Percentiles rank a stretch among this genome's conserved stretches.
phyloP scores from a whole-genome alignment of 371 early-diverging fungal genomes.

The Haplosporangium sp. region DNA sequence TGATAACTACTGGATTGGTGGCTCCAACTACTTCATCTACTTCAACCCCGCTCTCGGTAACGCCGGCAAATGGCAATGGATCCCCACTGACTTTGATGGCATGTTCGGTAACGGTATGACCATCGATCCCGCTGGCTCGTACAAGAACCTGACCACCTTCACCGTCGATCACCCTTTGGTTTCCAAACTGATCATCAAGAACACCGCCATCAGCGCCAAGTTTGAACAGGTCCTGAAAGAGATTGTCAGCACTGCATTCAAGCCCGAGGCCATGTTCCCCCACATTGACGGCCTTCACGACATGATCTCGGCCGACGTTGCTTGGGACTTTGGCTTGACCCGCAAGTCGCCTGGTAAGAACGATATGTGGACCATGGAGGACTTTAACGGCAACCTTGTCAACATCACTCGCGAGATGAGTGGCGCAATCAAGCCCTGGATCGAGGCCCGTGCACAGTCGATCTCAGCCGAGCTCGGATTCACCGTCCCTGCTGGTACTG shows the following conservation, averaged over 20 bases:
- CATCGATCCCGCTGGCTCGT: slow-evolving; percentile 37
- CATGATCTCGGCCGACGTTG: slow-evolving; percentile 64
- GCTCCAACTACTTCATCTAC: slow-evolving; percentile 55
- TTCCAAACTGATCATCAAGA: slow-evolving; percentile 52
- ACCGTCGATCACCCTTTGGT: slow-evolving; percentile 46
- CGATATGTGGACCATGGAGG: slow-evolving; percentile 54
- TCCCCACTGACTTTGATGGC: slow-evolving; percentile 65
- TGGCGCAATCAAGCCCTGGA: slow-evolving; percentile 46
- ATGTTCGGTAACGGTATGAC: slow-evolving; percentile 60
- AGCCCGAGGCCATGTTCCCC: slow-evolving; percentile 57
- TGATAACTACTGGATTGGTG: slow-evolving; percentile 59
- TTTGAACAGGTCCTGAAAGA: slow-evolving; percentile 62
- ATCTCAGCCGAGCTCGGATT: slow-evolving; percentile 36
- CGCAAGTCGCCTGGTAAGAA: slow-evolving; percentile 60
- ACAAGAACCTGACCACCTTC: slow-evolving; percentile 44
- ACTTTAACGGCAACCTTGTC: slow-evolving; percentile 58
- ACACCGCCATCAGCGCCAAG: slow-evolving; percentile 34
- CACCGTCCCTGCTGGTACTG: slow-evolving; percentile 34
- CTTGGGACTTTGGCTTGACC: slow-evolving; percentile 60
- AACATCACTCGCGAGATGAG: slow-evolving; percentile 47
- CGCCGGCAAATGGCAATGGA: slow-evolving; percentile 49
- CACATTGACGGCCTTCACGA: slow-evolving; percentile 55
- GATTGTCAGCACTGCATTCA: slow-evolving; percentile 65
- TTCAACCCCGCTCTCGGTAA: slow-evolving; percentile 37
- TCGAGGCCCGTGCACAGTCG: slow-evolving; percentile 19